Percentiles rank a stretch among this genome's conserved stretches.
These are phyloP conservation scores for Ilex aquifolium DNA, from an alignment of 257 asterid genomes.

Conservation along the genomic window DNA sequence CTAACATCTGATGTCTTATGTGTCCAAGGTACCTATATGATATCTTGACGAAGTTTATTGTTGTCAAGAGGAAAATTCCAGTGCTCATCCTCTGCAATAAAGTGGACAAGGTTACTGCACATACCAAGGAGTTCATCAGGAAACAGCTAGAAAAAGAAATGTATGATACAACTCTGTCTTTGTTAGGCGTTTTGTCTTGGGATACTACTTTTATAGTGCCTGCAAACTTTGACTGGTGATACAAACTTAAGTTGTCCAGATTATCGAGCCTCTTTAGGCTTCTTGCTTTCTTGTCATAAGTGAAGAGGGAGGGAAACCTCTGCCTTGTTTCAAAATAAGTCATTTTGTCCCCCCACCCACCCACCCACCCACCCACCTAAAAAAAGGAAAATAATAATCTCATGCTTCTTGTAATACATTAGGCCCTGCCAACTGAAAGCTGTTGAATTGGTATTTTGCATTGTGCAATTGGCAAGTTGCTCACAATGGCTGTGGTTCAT, in stretches of 20 bases:
- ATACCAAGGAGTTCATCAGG: conserved; percentile 69
- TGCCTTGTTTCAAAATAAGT: too few species aligned
- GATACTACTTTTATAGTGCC: neutral
- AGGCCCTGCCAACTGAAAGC: too few species aligned
- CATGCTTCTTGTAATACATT: too few species aligned
- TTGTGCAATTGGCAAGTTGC: too few species aligned
- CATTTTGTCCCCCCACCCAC: too few species aligned
- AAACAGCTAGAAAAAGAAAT: conserved; percentile 69
- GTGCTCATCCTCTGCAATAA: conserved; percentile 77
- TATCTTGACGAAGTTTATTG: conserved; percentile 61
- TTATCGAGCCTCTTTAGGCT: neutral
- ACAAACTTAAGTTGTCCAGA: neutral
- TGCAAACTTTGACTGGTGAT: neutral
- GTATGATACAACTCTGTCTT: conserved; percentile 22
- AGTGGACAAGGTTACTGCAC: conserved; percentile 88
- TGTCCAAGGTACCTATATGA: conserved; percentile 69
- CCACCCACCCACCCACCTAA: too few species aligned
- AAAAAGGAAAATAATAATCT: too few species aligned
- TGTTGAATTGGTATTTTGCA: too few species aligned
- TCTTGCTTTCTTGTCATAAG: neutral
- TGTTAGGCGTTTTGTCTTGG: conserved; percentile 2
- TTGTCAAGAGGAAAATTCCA: conserved; percentile 69
- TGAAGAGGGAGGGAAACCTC: too few species aligned
- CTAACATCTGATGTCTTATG: conserved; percentile 3
- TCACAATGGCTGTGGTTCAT: too few species aligned